phyloP scores from a whole-genome alignment of 345 rosid species.

The Eucalyptus polybractea region DNA sequence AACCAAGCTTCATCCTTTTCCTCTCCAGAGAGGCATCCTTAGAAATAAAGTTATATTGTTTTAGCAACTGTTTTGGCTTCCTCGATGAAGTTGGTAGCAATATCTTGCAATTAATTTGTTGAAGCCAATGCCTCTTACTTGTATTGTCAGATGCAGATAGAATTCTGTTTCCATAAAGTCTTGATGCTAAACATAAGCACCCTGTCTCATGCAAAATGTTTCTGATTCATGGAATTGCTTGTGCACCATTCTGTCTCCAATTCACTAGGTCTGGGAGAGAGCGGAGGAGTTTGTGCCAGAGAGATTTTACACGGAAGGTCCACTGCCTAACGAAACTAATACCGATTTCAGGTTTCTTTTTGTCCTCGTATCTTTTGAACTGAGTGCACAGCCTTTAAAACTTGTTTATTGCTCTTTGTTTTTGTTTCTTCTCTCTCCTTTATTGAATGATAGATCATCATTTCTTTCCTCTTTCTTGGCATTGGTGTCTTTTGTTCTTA shows the following conservation, averaged over 20 bases:
- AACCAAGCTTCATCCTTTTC: neutral
- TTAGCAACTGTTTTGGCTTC: neutral
- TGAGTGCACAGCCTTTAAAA: neutral
- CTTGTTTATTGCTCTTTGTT: neutral
- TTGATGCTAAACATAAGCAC: neutral
- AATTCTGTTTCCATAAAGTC: neutral
- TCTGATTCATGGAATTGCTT: neutral
- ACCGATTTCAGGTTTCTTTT: slow-evolving; percentile 67
- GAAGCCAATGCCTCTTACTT: neutral
- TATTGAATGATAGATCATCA: neutral
- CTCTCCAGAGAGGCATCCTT: neutral
- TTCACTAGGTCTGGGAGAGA: slow-evolving; percentile 81
- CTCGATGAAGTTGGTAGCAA: neutral
- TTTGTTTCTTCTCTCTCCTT: neutral
- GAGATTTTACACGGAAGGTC: slow-evolving; percentile 66
- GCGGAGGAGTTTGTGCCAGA: slow-evolving; percentile 87
- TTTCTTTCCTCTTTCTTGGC: neutral
- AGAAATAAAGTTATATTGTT: neutral
- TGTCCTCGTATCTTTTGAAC: neutral
- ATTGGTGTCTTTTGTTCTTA: neutral
- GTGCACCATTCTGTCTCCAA: neutral
- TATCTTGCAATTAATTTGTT: neutral
- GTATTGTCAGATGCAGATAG: neutral
- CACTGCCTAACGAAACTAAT: slow-evolving; percentile 85
- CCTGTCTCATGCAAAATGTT: neutral